Evolutionary conservation across 2,329 filamentous ascomycete genomes (phyloP).

Genomic region (Ascochyta clinopodiicola): DNA sequence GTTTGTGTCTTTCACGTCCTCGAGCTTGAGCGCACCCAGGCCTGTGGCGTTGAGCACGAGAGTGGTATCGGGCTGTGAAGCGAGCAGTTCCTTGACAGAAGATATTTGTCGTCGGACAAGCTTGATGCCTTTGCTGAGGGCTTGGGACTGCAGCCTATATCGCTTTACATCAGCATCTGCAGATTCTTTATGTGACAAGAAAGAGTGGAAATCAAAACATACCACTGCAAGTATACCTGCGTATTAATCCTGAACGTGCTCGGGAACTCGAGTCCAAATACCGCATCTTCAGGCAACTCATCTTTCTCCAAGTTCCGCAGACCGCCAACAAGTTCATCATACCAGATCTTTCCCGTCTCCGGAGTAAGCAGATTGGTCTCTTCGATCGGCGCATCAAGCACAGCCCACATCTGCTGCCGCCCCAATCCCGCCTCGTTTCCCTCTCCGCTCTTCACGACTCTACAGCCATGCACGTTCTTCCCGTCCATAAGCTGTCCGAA

Average conservation of each 20-base stretch:
- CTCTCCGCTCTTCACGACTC: slow-evolving; percentile 22
- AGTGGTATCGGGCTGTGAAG: slow-evolving; percentile 67
- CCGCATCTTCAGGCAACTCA: slow-evolving; percentile 44
- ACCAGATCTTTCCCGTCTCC: slow-evolving; percentile 51
- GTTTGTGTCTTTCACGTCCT: slow-evolving; percentile 78
- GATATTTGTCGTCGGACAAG: slow-evolving; percentile 53
- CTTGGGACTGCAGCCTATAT: slow-evolving; percentile 63
- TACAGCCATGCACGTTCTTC: slow-evolving; percentile 26
- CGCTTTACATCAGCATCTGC: not conserved
- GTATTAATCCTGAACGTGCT: slow-evolving; percentile 50
- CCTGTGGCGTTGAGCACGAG: slow-evolving; percentile 87
- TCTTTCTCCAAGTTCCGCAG: slow-evolving; percentile 33
- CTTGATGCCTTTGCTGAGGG: slow-evolving; percentile 72
- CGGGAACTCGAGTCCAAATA: slow-evolving; percentile 47
- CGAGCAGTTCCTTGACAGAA: slow-evolving; percentile 73
- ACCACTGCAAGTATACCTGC: slow-evolving; percentile 48
- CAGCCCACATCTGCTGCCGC: slow-evolving; percentile 35
- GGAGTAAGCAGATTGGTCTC: slow-evolving; percentile 44
- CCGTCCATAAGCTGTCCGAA: slow-evolving; percentile 38
- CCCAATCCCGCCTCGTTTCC: slow-evolving; percentile 36
- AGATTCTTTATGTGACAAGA: not conserved
- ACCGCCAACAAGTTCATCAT: slow-evolving; percentile 51
- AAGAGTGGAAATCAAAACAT: slow-evolving; percentile 9
- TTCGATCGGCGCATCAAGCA: slow-evolving; percentile 42
- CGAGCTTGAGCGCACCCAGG: slow-evolving; percentile 74